phyloP scores from a whole-genome alignment of 2,329 filamentous ascomycete genomes.

The Ophiostoma sp. region DNA sequence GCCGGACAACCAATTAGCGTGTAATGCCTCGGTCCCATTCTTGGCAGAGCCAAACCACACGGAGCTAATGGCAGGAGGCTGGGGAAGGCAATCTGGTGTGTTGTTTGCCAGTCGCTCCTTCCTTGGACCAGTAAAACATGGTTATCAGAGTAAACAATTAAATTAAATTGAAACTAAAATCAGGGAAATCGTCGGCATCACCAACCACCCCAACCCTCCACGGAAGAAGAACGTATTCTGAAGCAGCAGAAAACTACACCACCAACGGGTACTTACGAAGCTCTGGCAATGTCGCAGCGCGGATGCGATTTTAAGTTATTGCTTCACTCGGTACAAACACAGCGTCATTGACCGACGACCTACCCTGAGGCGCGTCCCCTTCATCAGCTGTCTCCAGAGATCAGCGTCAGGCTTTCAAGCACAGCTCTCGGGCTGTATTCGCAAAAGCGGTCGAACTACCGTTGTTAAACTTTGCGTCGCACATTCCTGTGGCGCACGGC shows the following conservation, averaged over 20 bases:
- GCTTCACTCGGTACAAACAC: background rate
- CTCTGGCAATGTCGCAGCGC: constrained; percentile 9
- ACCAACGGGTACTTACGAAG: background rate
- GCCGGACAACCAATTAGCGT: constrained; percentile 25
- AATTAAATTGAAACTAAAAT: constrained; percentile 7
- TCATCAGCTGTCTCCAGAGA: no score
- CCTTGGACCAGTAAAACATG: background rate
- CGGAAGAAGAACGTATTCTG: no score
- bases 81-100: constrained; percentile 2
- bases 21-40: constrained; percentile 19
- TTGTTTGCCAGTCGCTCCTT: constrained; percentile 1
- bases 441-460: background rate
- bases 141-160: constrained; percentile 7
- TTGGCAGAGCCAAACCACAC: background rate
- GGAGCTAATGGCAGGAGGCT: constrained; percentile 7
- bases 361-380: no score
- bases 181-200: constrained; percentile 6
- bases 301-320: background rate
- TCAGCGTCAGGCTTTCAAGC: no score
- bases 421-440: no score
- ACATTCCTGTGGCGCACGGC: background rate
- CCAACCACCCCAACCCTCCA: constrained; percentile 1
- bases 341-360: background rate
- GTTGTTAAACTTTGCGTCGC: background rate
- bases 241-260: background rate